These are phyloP conservation scores for Hypsizygus marmoreus DNA, from an alignment of 768 basidiomycete genomes.

Conservation along the genomic window DNA sequence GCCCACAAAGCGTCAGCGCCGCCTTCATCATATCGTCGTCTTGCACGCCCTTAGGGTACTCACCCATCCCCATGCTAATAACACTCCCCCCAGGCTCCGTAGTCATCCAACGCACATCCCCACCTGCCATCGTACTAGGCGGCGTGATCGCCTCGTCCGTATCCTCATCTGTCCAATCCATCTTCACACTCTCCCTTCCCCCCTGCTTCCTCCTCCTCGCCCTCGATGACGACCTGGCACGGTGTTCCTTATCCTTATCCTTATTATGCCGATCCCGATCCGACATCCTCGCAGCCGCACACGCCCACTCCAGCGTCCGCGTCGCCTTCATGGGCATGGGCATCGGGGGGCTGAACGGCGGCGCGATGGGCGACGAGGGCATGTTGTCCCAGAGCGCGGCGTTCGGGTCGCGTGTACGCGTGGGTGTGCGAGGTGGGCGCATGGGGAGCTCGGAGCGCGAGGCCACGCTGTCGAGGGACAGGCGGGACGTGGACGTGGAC, in stretches of 20 bases:
- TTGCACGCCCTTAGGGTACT: conserved; percentile 29
- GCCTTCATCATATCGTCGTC: conserved; percentile 75
- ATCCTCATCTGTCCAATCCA: conserved; percentile 65
- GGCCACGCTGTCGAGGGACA: conserved; percentile 61
- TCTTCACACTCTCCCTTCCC: conserved; percentile 12
- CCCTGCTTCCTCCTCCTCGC: conserved; percentile 27
- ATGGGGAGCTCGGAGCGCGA: conserved; percentile 52
- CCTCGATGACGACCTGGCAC: conserved; percentile 13
- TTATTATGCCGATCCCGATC: too few species aligned
- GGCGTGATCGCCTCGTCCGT: conserved; percentile 67
- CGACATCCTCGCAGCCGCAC: conserved; percentile 57
- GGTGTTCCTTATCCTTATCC: too few species aligned
- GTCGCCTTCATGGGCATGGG: conserved; percentile 46
- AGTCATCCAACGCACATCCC: conserved; percentile 42
- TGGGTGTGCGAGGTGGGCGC: conserved; percentile 42
- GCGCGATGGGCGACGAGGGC: conserved; percentile 63
- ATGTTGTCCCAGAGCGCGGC: conserved; percentile 55
- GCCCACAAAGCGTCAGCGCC: conserved; percentile 66
- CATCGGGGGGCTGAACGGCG: conserved; percentile 53
- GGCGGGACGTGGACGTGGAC: conserved; percentile 32
- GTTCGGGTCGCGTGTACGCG: conserved; percentile 34
- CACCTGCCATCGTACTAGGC: conserved; percentile 49
- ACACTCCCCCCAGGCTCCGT: conserved; percentile 19
- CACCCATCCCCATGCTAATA: too few species aligned
- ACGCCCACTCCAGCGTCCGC: conserved; percentile 73